Conservation (phyloP, 2,329 filamentous ascomycete genomes). For the Fusarium sp. region DNA sequence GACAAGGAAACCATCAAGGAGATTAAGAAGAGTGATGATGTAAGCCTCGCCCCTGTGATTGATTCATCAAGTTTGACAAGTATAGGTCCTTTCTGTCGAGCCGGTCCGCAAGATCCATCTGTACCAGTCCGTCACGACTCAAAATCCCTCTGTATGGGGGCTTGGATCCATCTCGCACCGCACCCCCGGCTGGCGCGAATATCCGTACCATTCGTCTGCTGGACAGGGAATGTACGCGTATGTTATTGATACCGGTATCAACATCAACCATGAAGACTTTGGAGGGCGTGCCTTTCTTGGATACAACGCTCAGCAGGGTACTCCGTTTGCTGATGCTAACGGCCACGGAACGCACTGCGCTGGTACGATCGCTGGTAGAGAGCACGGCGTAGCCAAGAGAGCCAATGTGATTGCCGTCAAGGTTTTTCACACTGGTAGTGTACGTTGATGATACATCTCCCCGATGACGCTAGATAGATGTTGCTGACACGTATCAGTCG, state of each 20-base stretch:
- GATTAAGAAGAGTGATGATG: slow-evolving; percentile 52
- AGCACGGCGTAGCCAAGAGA: slow-evolving; percentile 58
- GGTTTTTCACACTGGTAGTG: slow-evolving; percentile 49
- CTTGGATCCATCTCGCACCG: slow-evolving; percentile 57
- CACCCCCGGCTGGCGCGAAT: slow-evolving; percentile 47
- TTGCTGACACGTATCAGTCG: slow-evolving; percentile 28
- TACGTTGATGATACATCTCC: slow-evolving; percentile 15
- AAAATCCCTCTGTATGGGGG: slow-evolving; percentile 54
- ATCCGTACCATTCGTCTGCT: slow-evolving; percentile 54
- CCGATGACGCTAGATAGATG: rapidly evolving
- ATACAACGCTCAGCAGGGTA: slow-evolving; percentile 48
- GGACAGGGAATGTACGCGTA: slow-evolving; percentile 58
- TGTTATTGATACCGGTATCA: slow-evolving; percentile 65
- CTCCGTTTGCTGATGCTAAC: slow-evolving; percentile 47
- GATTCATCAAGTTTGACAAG: background rate
- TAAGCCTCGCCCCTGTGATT: slow-evolving; percentile 37
- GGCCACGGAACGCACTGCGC: slow-evolving; percentile 61
- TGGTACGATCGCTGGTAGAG: slow-evolving; percentile 55
- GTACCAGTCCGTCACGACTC: slow-evolving; percentile 46
- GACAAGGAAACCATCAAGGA: slow-evolving; percentile 52
- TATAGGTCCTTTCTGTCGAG: slow-evolving; percentile 48
- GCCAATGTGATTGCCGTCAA: slow-evolving; percentile 56
- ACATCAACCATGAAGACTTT: slow-evolving; percentile 56
- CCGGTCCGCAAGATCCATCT: slow-evolving; percentile 44
- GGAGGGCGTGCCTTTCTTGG: slow-evolving; percentile 53